phyloP scores from a whole-genome alignment of 140 eudicot species.

The Senecio squalidus region DNA sequence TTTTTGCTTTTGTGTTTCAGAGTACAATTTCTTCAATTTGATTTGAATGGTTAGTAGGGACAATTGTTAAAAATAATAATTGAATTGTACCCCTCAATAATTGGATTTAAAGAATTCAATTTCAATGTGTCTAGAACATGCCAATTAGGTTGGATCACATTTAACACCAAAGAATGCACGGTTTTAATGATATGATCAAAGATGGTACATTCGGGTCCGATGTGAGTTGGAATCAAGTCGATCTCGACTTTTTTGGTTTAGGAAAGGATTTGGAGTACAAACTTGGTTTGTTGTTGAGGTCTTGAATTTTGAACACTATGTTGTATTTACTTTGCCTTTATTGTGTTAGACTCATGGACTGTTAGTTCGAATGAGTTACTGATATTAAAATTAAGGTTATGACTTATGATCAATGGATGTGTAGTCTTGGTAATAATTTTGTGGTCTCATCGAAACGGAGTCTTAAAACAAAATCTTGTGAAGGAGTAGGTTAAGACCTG shows the following conservation, averaged over 20 bases:
- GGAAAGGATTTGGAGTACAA: not conserved
- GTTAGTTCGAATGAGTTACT: no score
- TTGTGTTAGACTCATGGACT: not conserved
- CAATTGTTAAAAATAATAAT: conserved; percentile 19
- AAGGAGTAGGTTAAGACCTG: no score
- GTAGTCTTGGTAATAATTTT: no score
- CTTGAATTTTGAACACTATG: not conserved
- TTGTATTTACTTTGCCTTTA: not conserved
- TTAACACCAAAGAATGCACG: not conserved
- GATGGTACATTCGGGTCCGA: not conserved
- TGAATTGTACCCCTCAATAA: conserved; percentile 25
- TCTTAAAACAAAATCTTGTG: no score
- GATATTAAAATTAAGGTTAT: no score
- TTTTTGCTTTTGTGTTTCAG: conserved; percentile 20
- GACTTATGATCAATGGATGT: no score
- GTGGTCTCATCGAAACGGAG: no score
- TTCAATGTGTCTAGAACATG: not conserved
- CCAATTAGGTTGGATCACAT: conserved; percentile 14
- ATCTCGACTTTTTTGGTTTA: not conserved
- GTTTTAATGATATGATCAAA: not conserved
- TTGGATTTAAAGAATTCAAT: conserved; percentile 23
- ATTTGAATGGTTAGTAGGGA: conserved; percentile 25
- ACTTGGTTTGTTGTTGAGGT: not conserved
- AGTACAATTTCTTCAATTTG: conserved; percentile 17
- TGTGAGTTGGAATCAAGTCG: not conserved